Percentiles rank a stretch among this genome's conserved stretches.
phyloP scores from a whole-genome alignment of 2,329 filamentous ascomycete species.

The Aureobasidium sp. region DNA sequence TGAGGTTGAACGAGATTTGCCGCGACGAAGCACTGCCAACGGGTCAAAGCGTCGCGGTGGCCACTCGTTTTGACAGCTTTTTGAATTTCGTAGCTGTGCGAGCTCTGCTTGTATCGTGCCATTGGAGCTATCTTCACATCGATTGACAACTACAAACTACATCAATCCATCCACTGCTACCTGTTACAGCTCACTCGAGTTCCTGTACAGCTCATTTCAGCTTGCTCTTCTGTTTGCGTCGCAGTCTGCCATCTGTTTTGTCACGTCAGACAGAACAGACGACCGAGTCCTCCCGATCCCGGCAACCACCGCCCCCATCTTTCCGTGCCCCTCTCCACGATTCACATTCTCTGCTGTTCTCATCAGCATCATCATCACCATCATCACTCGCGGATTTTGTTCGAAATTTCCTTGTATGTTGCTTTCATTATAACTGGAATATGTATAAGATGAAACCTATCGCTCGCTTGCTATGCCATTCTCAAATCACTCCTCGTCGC shows the following conservation, averaged over 20 bases:
- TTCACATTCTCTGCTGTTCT: no score
- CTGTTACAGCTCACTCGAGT: background rate
- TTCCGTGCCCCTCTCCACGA: slow-evolving; percentile 9
- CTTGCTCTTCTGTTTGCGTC: background rate
- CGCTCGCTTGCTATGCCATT: background rate
- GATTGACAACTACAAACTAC: background rate
- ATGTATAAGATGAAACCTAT: no score
- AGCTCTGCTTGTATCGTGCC: background rate
- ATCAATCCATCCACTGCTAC: background rate
- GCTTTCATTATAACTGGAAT: no score
- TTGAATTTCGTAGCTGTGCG: slow-evolving; percentile 12
- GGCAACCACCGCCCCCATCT: background rate
- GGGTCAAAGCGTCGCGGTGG: slow-evolving; percentile 1
- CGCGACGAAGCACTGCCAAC: slow-evolving; percentile 12
- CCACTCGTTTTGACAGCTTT: slow-evolving; percentile 12
- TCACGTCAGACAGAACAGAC: slow-evolving; percentile 5
- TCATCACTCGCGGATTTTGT: no score
- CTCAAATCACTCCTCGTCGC: background rate
- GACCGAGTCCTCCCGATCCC: slow-evolving; percentile 12
- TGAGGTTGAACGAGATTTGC: slow-evolving; percentile 17
- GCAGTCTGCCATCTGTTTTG: slow-evolving; percentile 10
- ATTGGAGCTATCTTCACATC: background rate
- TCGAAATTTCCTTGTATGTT: no score
- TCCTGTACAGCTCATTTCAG: background rate
- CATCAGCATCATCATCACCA: no score